phyloP scores from a whole-genome alignment of 768 basidiomycete genomes.

The Inosperma sp. region DNA sequence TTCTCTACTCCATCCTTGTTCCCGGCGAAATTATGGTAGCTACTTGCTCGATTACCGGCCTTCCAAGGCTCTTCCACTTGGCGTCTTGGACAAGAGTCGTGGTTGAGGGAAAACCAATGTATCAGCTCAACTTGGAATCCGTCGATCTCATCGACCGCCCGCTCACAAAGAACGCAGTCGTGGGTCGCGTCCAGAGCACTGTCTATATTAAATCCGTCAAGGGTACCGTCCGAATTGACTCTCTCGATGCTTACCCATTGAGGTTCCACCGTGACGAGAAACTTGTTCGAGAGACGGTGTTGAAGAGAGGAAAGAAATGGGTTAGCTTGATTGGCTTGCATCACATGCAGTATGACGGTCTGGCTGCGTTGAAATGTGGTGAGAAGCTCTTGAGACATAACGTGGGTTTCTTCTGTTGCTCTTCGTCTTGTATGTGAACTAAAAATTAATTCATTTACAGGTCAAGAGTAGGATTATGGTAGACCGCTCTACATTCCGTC shows the following conservation, averaged over 20 bases:
- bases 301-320: constrained; percentile 57
- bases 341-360: constrained; percentile 54
- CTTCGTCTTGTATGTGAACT: background rate
- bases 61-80: constrained; percentile 47
- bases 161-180: constrained; percentile 31
- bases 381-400: constrained; percentile 45
- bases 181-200: constrained; percentile 38
- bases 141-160: constrained; percentile 46
- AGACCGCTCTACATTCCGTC: constrained; percentile 53
- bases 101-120: constrained; percentile 35
- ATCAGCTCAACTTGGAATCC: constrained; percentile 46
- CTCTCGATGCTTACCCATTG: constrained; percentile 50
- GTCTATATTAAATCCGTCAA: constrained; percentile 42
- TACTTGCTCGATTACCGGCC: constrained; percentile 49
- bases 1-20: constrained; percentile 52
- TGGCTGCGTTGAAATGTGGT: constrained; percentile 37
- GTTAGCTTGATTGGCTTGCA: constrained; percentile 47
- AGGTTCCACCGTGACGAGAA: constrained; percentile 45
- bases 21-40: constrained; percentile 49
- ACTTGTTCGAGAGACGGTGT: constrained; percentile 36
- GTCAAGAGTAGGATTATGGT: constrained; percentile 58
- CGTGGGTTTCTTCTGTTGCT: constrained; percentile 28
- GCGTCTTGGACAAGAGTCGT: constrained; percentile 34
- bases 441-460: constrained; percentile 30
- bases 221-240: constrained; percentile 48